A percentile compares a stretch with the other conserved stretches of the same genome.
phyloP scores from a whole-genome alignment of 2,329 filamentous ascomycete genomes.

The Ophiostoma tasmaniense region DNA sequence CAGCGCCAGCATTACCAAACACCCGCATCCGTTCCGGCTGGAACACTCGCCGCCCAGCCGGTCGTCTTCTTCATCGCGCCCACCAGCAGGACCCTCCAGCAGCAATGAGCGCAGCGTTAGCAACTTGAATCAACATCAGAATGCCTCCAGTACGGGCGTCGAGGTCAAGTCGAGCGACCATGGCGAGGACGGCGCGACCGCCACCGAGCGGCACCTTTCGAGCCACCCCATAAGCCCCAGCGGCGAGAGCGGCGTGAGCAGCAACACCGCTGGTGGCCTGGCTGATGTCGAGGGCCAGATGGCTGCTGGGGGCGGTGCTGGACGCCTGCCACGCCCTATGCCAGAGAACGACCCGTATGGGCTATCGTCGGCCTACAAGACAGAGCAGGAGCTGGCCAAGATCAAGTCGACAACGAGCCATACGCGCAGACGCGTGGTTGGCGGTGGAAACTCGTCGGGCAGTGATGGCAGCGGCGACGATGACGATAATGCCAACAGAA shows the following conservation, averaged over 20 bases:
- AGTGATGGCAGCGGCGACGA: neutral
- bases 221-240: slow-evolving; percentile 8
- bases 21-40: slow-evolving; percentile 35
- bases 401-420: slow-evolving; percentile 64
- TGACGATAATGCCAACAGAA: neutral
- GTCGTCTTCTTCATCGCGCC: slow-evolving; percentile 24
- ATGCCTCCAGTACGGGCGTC: slow-evolving; percentile 40
- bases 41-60: slow-evolving; percentile 26
- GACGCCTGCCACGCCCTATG: slow-evolving; percentile 49
- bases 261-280: neutral
- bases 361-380: slow-evolving; percentile 69
- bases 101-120: slow-evolving; percentile 18
- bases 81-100: slow-evolving; percentile 18
- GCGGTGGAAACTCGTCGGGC: neutral
- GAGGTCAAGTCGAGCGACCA: slow-evolving; percentile 31
- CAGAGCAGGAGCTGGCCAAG: slow-evolving; percentile 62
- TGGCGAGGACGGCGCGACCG: slow-evolving; percentile 31
- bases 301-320: slow-evolving; percentile 26
- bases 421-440: slow-evolving; percentile 38
- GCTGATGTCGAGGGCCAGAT: slow-evolving; percentile 44
- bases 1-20: slow-evolving; percentile 27
- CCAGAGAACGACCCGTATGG: slow-evolving; percentile 71
- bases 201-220: slow-evolving; percentile 35
- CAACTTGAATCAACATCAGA: slow-evolving; percentile 20
- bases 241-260: slow-evolving; percentile 7